Evolutionary conservation across 108 stramenopile species (phyloP).

Genomic region (Skeletonema potamos): DNA sequence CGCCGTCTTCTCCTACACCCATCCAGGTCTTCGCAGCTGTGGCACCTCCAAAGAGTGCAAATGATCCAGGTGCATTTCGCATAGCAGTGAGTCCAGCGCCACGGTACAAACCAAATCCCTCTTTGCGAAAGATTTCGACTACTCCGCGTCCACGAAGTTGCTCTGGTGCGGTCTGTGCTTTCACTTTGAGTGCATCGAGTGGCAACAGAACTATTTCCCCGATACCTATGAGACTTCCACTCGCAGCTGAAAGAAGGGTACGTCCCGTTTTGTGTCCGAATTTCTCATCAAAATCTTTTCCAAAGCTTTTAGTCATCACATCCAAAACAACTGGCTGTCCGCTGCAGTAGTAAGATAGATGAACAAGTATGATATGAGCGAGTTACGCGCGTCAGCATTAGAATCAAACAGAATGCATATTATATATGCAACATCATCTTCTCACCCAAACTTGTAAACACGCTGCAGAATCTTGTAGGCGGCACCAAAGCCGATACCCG

Average conservation of each 20-base stretch:
- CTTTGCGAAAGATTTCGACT: slow-evolving; percentile 58
- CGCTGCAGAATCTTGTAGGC: slow-evolving; percentile 85
- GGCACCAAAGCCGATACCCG: slow-evolving; percentile 78
- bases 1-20: slow-evolving; percentile 52
- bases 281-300: slow-evolving; percentile 44
- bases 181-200: slow-evolving; percentile 80
- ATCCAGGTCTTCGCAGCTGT: slow-evolving; percentile 55
- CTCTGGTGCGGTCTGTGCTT: slow-evolving; percentile 79
- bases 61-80: slow-evolving; percentile 78
- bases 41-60: slow-evolving; percentile 80
- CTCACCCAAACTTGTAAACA: slow-evolving; percentile 65
- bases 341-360: slow-evolving; percentile 19
- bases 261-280: slow-evolving; percentile 71
- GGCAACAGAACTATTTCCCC: slow-evolving; percentile 81
- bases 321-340: slow-evolving; percentile 75
- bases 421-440: background rate
- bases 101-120: slow-evolving; percentile 63
- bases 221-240: slow-evolving; percentile 74
- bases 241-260: slow-evolving; percentile 60
- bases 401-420: too few species aligned
- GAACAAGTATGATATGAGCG: background rate
- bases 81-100: slow-evolving; percentile 76
- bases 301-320: slow-evolving; percentile 54
- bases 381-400: too few species aligned
- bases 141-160: slow-evolving; percentile 66